phyloP scores from a whole-genome alignment of 2,329 filamentous ascomycete species.

The Alternaria gansuensis region DNA sequence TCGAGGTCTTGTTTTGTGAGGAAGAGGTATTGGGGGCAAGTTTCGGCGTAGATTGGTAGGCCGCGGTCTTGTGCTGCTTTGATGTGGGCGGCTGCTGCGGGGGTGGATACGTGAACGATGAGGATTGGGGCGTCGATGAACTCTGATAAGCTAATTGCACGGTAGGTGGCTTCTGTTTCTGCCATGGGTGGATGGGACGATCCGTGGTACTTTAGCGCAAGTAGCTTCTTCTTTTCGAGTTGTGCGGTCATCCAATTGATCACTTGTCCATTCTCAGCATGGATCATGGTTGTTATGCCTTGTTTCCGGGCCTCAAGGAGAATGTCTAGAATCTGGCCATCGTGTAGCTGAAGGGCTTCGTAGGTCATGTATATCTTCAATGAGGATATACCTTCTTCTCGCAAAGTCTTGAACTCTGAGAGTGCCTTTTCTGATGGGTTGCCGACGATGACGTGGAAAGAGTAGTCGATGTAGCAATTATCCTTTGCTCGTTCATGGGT shows the following conservation, averaged over 20 bases:
- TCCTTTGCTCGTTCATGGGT: slow-evolving; percentile 56
- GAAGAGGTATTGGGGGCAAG: slow-evolving; percentile 66
- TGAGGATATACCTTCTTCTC: slow-evolving; percentile 51
- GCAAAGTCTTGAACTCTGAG: slow-evolving; percentile 49
- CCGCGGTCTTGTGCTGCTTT: slow-evolving; percentile 60
- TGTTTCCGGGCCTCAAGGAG: slow-evolving; percentile 54
- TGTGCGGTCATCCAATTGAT: slow-evolving; percentile 64
- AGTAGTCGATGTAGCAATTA: slow-evolving; percentile 61
- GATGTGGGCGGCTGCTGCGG: slow-evolving; percentile 58
- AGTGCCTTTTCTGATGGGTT: slow-evolving; percentile 50
- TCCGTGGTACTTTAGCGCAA: slow-evolving; percentile 63
- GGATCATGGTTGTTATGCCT: slow-evolving; percentile 64
- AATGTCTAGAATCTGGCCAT: slow-evolving; percentile 52
- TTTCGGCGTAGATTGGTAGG: slow-evolving; percentile 63
- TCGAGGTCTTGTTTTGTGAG: slow-evolving; percentile 62
- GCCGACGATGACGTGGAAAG: slow-evolving; percentile 53
- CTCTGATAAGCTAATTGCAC: slow-evolving; percentile 61
- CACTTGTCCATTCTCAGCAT: slow-evolving; percentile 64
- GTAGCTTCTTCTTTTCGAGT: slow-evolving; percentile 59
- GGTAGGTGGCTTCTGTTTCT: slow-evolving; percentile 63
- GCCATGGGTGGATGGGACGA: slow-evolving; percentile 61
- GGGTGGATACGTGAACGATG: slow-evolving; percentile 63
- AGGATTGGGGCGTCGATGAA: slow-evolving; percentile 64
- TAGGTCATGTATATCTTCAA: slow-evolving; percentile 59
- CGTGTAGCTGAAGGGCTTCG: slow-evolving; percentile 51